Evolutionary conservation across 345 rosid genomes (phyloP).

Genomic region (Clarkia xantiana): DNA sequence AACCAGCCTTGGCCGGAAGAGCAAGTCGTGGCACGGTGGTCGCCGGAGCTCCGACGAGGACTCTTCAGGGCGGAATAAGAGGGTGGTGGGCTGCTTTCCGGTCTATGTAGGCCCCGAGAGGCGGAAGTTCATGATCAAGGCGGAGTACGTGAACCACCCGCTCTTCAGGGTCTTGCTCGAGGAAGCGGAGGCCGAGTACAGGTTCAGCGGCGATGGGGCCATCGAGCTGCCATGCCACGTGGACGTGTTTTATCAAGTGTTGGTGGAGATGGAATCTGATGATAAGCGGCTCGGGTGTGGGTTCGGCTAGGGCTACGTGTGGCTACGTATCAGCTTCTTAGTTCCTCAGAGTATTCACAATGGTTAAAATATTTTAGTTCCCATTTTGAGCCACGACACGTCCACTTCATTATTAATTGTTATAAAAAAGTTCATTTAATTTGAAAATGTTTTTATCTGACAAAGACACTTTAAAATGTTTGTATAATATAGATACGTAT

Average conservation of each 20-base stretch:
- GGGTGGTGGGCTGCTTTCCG: slow-evolving; percentile 48
- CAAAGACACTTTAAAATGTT: no score
- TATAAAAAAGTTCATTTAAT: no score
- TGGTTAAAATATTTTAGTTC: no score
- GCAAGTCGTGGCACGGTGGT: slow-evolving; percentile 20
- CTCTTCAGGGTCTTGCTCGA: slow-evolving; percentile 43
- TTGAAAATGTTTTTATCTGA: no score
- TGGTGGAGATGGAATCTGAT: slow-evolving; percentile 18
- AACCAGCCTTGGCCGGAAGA: slow-evolving; percentile 11
- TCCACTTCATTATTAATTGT: no score
- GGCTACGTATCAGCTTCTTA: slow-evolving; percentile 18
- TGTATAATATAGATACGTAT: no score
- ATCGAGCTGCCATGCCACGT: slow-evolving; percentile 54
- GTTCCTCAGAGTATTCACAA: no score
- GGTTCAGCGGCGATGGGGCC: slow-evolving; percentile 42
- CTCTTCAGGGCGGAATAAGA: slow-evolving; percentile 2
- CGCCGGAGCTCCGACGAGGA: slow-evolving; percentile 23
- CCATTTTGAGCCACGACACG: no score
- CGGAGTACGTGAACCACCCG: slow-evolving; percentile 48
- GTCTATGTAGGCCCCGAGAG: slow-evolving; percentile 49
- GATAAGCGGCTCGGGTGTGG: neutral
- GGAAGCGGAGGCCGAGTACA: slow-evolving; percentile 59
- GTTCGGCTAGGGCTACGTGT: slow-evolving; percentile 20
- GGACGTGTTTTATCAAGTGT: slow-evolving; percentile 27
- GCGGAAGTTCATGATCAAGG: slow-evolving; percentile 43